These are phyloP conservation scores for Saccharomycopsis vini DNA, from an alignment of 805 yeast genomes.

Conservation along the genomic window DNA sequence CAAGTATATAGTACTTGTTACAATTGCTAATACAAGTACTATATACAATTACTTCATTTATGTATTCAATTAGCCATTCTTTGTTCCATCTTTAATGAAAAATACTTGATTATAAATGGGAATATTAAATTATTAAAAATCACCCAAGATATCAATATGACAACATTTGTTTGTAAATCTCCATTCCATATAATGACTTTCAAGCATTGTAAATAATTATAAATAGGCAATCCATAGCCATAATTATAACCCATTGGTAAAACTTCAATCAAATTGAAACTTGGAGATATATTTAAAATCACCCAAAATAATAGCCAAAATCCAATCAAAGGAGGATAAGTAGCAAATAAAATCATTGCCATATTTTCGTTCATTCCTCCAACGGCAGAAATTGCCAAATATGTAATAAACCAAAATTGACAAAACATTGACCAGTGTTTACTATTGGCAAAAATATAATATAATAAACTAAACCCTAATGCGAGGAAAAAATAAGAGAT, in stretches of 20 bases:
- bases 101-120: slow-evolving; percentile 37
- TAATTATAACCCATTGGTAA: slow-evolving; percentile 48
- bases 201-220: slow-evolving; percentile 52
- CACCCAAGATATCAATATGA: slow-evolving; percentile 52
- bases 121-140: slow-evolving; percentile 37
- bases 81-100: slow-evolving; percentile 32
- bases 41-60: too few species aligned
- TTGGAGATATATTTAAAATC: slow-evolving; percentile 56
- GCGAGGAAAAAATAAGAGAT: slow-evolving; percentile 48
- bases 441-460: slow-evolving; percentile 44
- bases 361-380: slow-evolving; percentile 60
- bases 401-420: slow-evolving; percentile 55
- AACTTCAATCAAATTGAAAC: slow-evolving; percentile 56
- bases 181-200: slow-evolving; percentile 53
- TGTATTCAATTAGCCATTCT: too few species aligned
- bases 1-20: too few species aligned
- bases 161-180: slow-evolving; percentile 49
- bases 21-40: too few species aligned
- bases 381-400: slow-evolving; percentile 54
- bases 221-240: slow-evolving; percentile 64
- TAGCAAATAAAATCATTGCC: slow-evolving; percentile 39
- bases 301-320: slow-evolving; percentile 66
- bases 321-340: slow-evolving; percentile 55
- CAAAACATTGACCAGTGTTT: slow-evolving; percentile 60
- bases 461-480: slow-evolving; percentile 38